Base-by-base conservation (phyloP, 2,329 filamentous ascomycete species). In the Rutstroemia sp. region DNA sequence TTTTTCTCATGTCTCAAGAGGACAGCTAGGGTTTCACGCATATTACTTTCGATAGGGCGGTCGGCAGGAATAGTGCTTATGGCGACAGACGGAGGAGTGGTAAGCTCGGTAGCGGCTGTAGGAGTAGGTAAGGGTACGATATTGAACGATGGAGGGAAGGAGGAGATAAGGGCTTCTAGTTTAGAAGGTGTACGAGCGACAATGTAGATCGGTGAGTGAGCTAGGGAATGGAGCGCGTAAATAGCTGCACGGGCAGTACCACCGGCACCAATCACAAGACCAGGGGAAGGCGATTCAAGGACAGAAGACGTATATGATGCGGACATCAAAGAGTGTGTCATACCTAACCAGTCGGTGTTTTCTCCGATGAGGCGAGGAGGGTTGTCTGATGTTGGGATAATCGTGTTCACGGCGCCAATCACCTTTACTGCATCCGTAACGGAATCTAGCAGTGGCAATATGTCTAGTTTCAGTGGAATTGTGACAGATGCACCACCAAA, bases 401-500 rank as follows among this genome's bases (percentile, higher is more conserved):
- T 87, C 17, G 94, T 99, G 74, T 99, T 99, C 61, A 97, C 87
- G 3, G 94, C 94, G 21, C 94, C 94, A 60, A 99, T 96, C 30
- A 82, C 76, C 61, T 82, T 81, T 14, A 91, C 92, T 54, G 94
- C 86, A 30, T 86, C 81, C 0, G 90, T 86, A 57, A 96, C 77
- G 53, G 86, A 83, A 68, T 97, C 91, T 14, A 99, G 76, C 5
- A 92, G 73, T 0, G 81, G 78, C 74, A 95, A 90, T 57, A 97
- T 84, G 64, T 95, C 89, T 30, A 94, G 76, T 74, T 99, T 99
- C 54, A 99, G 77, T 0, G 94, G 94, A 51, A 99, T 97, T 0
- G 94, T 99, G 47, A 99, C 90, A 3, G 91, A 96, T 3, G 89
- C 92, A 57, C 94, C 94, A 7, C 94, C 94, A 68, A 99, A 99